Evolutionary conservation across 805 yeast species (phyloP), one percentile per base, ranked within the genome.

Genomic region (Kuraishia piskuri): DNA sequence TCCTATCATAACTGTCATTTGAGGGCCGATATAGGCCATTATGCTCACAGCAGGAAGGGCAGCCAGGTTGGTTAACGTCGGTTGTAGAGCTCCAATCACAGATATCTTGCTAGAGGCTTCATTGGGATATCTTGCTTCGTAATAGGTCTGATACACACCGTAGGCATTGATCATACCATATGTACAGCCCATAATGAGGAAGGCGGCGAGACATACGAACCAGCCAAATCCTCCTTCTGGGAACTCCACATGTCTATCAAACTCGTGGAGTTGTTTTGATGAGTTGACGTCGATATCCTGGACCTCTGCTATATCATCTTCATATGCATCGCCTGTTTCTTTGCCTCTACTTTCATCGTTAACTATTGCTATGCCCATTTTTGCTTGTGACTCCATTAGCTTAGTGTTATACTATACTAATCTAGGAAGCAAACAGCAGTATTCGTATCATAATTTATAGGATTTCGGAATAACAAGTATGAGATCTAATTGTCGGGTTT

Each of bases 131-230:
- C 55, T 52, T 5, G 57, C 57, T 22, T 71, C 67, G 58, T 82
- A 83, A 61, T 75, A 79, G 37, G 75, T 68, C 52, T 82, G 77
- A 59, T 79, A 83, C 2, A 80, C 79, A 24, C 86, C 88, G 64
- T 69, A 83, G 2, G 79, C 70, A 46, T 82, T 78, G 54, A 78
- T 78, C 67, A 81, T 71, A 19, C 88, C 88, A 75, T 79, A 82
- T 0, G 84, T 76, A 54, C 77, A 63, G 59, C 75, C 60, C 72
- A 72, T 62, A 62, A 72, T 60, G 19, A 76, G 66, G 67, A 78
- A 74, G 0, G 73, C 71, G 20, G 78, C 79, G 2, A 78, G 64
- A 0, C 82, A 81, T 3, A 74, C 71, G 63, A 83, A 69, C 70
- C 86, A 84, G 14, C 76, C 76, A 49, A 60, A 61, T 1, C 86